Evolutionary conservation across 2,329 filamentous ascomycete genomes (phyloP).

Genomic region (Neurospora sp.): DNA sequence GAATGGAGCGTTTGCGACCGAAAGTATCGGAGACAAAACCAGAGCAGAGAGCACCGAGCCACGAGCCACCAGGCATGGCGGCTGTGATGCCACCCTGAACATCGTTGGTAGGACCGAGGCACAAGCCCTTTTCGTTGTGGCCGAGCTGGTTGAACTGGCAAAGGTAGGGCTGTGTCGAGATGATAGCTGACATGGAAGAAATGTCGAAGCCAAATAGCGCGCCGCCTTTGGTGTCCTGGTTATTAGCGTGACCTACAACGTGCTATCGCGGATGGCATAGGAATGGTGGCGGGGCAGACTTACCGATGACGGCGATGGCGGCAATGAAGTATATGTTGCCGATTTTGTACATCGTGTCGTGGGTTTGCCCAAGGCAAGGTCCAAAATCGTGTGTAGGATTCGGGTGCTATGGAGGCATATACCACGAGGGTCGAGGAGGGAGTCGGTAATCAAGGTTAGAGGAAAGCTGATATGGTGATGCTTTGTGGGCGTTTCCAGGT

Average conservation of each 20-base stretch:
- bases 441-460: neutral
- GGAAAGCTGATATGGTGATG: neutral
- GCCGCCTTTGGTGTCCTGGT: constrained; percentile 20
- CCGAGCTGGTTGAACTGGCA: constrained; percentile 33
- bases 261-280: neutral
- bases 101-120: constrained; percentile 39
- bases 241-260: neutral
- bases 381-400: neutral
- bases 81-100: constrained; percentile 57
- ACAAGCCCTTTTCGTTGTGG: constrained; percentile 26
- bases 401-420: neutral
- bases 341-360: constrained; percentile 16
- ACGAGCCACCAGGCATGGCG: constrained; percentile 62
- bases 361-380: neutral
- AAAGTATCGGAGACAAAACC: constrained; percentile 48
- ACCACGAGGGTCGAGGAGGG: neutral
- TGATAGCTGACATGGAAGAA: constrained; percentile 35
- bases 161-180: constrained; percentile 30
- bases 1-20: constrained; percentile 38
- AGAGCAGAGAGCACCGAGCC: constrained; percentile 51
- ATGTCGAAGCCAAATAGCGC: constrained; percentile 35
- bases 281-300: constrained; percentile 3
- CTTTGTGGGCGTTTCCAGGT: neutral
- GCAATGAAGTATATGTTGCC: constrained; percentile 34
- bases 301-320: constrained; percentile 32